These are phyloP conservation scores for Brassica nigra DNA, from an alignment of 345 rosid genomes.

Conservation along the genomic window DNA sequence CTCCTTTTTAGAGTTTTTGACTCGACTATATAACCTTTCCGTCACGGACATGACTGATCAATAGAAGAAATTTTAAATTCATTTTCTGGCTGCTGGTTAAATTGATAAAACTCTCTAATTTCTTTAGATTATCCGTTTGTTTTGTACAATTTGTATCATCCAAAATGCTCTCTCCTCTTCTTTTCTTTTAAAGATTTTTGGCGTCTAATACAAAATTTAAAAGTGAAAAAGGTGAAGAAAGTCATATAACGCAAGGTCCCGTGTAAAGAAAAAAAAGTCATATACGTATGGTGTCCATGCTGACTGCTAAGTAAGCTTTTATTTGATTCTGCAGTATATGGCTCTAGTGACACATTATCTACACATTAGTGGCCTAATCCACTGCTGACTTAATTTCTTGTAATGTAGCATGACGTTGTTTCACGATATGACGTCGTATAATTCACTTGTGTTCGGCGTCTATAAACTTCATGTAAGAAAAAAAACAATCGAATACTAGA, in stretches of 20 bases:
- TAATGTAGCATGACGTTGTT: neutral
- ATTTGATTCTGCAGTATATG: constrained; percentile 31
- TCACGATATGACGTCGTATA: neutral
- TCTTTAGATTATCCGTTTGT: constrained; percentile 33
- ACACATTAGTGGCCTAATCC: neutral
- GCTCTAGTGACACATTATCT: constrained; percentile 27
- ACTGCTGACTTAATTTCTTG: constrained; percentile 9
- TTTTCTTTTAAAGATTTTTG: neutral
- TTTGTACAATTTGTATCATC: constrained; percentile 4
- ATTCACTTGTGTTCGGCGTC: neutral
- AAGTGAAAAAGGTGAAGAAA: constrained; percentile 1
- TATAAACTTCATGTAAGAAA: neutral
- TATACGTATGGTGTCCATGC: constrained; percentile 24
- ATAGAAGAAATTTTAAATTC: neutral
- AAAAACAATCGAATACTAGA: neutral
- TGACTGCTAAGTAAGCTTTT: constrained; percentile 9
- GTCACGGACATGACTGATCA: constrained; percentile 25
- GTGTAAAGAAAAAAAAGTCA: constrained; percentile 19
- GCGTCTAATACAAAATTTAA: constrained; percentile 1
- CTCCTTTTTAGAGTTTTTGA: constrained; percentile 19
- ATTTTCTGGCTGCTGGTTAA: constrained; percentile 25
- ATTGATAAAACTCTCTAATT: constrained; percentile 27
- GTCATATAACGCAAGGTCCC: constrained; percentile 26
- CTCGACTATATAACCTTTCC: constrained; percentile 22
- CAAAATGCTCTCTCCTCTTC: neutral